Evolutionary conservation across 163 green algal species (phyloP).

Genomic region (Volvox carteri): DNA sequence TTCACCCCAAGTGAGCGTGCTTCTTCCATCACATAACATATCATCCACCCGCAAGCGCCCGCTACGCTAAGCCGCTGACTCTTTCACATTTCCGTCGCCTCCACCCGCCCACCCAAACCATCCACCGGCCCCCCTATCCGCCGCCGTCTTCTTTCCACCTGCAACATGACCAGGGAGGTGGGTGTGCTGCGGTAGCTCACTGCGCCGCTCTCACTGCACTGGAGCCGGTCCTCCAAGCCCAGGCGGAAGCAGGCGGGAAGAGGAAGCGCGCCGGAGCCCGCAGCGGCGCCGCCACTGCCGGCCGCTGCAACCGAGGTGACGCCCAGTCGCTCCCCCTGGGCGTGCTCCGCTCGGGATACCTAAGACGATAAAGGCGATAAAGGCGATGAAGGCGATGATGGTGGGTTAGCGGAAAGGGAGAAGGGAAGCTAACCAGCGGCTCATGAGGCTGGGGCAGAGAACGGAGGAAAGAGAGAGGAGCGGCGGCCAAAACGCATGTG

Average conservation of each 20-base stretch:
- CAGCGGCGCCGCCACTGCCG: background rate
- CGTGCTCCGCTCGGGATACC: slow-evolving; percentile 72
- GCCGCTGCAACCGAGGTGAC: background rate
- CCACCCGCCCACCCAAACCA: background rate
- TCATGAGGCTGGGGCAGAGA: too few species aligned
- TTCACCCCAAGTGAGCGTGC: too few species aligned
- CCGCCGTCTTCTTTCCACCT: too few species aligned
- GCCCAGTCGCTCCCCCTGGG: slow-evolving; percentile 68
- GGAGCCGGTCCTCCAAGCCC: slow-evolving; percentile 80
- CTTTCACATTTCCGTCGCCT: background rate
- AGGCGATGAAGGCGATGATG: too few species aligned
- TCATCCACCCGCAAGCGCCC: too few species aligned
- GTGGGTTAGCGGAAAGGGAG: background rate
- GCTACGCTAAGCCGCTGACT: background rate
- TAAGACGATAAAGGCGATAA: too few species aligned
- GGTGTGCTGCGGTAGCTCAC: slow-evolving; percentile 77
- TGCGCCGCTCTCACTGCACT: slow-evolving; percentile 83
- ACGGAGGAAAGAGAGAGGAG: too few species aligned
- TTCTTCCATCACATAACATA: too few species aligned
- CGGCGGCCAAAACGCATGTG: too few species aligned
- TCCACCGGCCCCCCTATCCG: background rate
- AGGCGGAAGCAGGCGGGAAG: slow-evolving; percentile 81
- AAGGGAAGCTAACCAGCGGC: too few species aligned
- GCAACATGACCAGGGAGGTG: slow-evolving; percentile 40
- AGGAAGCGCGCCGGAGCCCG: slow-evolving; percentile 50